Base-by-base conservation (phyloP, 2,329 filamentous ascomycete genomes). In the Rutstroemia sp. region DNA sequence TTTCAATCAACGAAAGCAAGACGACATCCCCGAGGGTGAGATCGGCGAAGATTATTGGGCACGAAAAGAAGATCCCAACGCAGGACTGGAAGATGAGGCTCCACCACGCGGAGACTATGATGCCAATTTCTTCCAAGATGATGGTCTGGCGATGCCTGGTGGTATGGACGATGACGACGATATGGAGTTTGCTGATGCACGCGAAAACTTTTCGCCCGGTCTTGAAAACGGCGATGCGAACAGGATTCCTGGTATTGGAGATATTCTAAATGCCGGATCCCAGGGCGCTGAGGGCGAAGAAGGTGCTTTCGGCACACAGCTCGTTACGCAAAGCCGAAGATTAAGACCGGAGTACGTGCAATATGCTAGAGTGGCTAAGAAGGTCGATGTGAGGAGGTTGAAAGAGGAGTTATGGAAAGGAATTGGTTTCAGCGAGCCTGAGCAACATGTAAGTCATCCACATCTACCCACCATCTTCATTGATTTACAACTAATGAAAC, bases 21-120 rank as follows among this genome's bases (percentile, higher is more conserved):
- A 80, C 54, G 79, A 81, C 38, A 74, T 82, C 8, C 81, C 80
- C 1, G 82, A 86, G 59, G 88, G 85, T 42, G 89, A 96, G 58
- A 89, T 96, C 77, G 90, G 97, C 67, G 92, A 96, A 73, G 92
- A 88, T 19, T 97, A 95, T 74, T 99, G 94, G 91, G 94, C 94
- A 5, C 80, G 82, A 42, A 73, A 88, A 82, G 70, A 84, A 74
- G 63, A 80, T 74, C 52, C 69, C 69, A 65, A 62, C 47, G 65
- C 69, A 46, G 68, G 69, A 50, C 73, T 76, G 51, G 85, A 86
- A 23, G 83, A 83, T 46, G 80, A 76, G 3, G 79, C 74, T 1
- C 71, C 80, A 39, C 79, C 79, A 2, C 77, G 83, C 64, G 92
- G 92, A 59, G 86, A 95, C 68, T 99, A 97, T 72, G 91, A 97